Base-by-base conservation (phyloP, 805 yeast genomes). In the Starmerella sirachaensis region DNA sequence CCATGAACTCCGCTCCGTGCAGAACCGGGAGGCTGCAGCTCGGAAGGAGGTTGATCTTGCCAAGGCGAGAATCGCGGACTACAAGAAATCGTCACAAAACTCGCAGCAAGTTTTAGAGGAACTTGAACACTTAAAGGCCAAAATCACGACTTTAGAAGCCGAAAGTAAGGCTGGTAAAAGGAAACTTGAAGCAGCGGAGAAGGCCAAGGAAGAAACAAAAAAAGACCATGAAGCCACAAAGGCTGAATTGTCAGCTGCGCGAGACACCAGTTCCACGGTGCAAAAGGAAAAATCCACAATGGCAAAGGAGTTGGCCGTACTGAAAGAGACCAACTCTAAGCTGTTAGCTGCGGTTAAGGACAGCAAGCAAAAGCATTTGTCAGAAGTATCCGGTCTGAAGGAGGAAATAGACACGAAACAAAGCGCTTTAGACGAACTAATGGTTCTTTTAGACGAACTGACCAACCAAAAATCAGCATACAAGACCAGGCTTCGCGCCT, bases 381-480 rank as follows among this genome's bases (percentile, higher is more conserved):
- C 13, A 38, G 16, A 37, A 18, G 17, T 18, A 9, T n/a, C 11
- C 28, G 14, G 23, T 2, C 29, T 40, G 22, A 34, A 35, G 22
- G 13, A 23, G 16, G 48, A 46, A 17, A 39, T 43, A 6, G 36
- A 41, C 1, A 52, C 46, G 13, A 53, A 28, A 2, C 66, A 64
- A 44, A 52, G 69, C 2, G 82, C 76, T 18, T 52, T 75, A 9
- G 94, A 84, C 49, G 93, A 82, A 45, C 57, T 84, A 50, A 69
- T 84, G 74, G 58, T 83, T 18, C 61, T 85, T 14, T 73, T 85
- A 56, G 71, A 79, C 14, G 93, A 82, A 31, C 61, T 83, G 48
- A 93, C 84, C 42, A 84, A 78, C 34, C 72, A 69, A 46, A 73
- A 73, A 40, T 61, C 65, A 21, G 64, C 64, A 44, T 76, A 81